Evolutionary conservation across 2,329 filamentous ascomycete genomes (phyloP).

Genomic region (Fusarium heterosporum): DNA sequence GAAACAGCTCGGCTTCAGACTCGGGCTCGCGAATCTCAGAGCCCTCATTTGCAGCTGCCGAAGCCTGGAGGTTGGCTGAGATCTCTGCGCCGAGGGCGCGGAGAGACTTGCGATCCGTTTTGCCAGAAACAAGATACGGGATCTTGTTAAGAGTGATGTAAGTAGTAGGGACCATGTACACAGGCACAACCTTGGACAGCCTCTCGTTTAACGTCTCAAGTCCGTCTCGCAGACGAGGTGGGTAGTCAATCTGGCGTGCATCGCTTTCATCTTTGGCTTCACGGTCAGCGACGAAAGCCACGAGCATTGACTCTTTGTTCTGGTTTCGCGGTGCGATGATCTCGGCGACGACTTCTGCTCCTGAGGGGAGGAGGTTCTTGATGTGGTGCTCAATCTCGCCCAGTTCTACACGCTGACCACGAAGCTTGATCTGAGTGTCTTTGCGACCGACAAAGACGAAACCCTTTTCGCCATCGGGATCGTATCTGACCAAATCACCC

Average conservation of each 20-base stretch:
- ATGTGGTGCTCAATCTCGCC: slow-evolving; percentile 65
- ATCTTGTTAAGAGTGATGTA: slow-evolving; percentile 43
- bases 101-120: slow-evolving; percentile 42
- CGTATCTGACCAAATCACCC: slow-evolving; percentile 68
- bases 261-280: slow-evolving; percentile 32
- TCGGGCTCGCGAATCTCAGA: slow-evolving; percentile 27
- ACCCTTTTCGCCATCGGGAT: slow-evolving; percentile 63
- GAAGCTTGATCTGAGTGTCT: slow-evolving; percentile 75
- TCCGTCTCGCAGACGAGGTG: slow-evolving; percentile 34
- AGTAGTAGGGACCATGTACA: slow-evolving; percentile 43
- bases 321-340: slow-evolving; percentile 57
- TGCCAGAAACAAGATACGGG: slow-evolving; percentile 43
- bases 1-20: slow-evolving; percentile 37
- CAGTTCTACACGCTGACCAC: slow-evolving; percentile 73
- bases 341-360: slow-evolving; percentile 60
- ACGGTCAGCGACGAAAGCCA: slow-evolving; percentile 43
- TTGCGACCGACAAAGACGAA: slow-evolving; percentile 71
- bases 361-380: slow-evolving; percentile 53
- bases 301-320: slow-evolving; percentile 47
- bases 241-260: slow-evolving; percentile 36
- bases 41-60: slow-evolving; percentile 10
- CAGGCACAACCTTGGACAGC: slow-evolving; percentile 36
- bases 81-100: slow-evolving; percentile 41
- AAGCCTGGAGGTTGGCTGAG: slow-evolving; percentile 33
- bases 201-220: slow-evolving; percentile 37